Conservation (phyloP, 1,284 basidiomycete genomes). For the Gomphus bonarii region DNA sequence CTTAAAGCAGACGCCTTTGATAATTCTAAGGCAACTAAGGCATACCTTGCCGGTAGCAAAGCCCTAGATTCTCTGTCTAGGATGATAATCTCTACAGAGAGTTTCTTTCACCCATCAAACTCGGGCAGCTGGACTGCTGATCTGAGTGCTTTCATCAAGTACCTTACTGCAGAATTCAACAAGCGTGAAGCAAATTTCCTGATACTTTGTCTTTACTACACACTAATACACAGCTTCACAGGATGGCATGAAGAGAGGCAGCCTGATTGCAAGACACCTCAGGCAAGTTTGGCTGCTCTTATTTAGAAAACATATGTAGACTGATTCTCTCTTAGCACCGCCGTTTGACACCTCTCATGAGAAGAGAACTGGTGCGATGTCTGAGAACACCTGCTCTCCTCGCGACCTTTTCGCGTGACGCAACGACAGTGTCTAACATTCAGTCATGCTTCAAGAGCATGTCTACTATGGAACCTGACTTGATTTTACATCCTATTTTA, state of each 20-base stretch:
- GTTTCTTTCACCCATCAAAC: conserved; percentile 79
- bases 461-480: conserved; percentile 78
- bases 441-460: conserved; percentile 66
- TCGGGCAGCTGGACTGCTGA: conserved; percentile 62
- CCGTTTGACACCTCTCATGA: conserved; percentile 73
- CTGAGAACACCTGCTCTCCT: conserved; percentile 77
- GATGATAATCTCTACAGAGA: conserved; percentile 83
- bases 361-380: conserved; percentile 76
- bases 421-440: conserved; percentile 51
- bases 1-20: conserved; percentile 9
- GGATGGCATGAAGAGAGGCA: conserved; percentile 78
- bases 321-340: conserved; percentile 36
- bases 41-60: conserved; percentile 76
- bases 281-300: conserved; percentile 26
- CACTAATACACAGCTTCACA: conserved; percentile 19
- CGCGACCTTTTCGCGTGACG: conserved; percentile 84
- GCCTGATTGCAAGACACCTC: conserved; percentile 75
- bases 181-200: conserved; percentile 40
- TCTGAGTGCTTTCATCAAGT: conserved; percentile 78
- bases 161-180: conserved; percentile 81
- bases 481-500: conserved; percentile 78
- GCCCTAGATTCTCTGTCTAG: conserved; percentile 80
- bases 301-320: neutral
- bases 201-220: neutral
- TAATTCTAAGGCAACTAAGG: conserved; percentile 28